Evolutionary conservation across 129 eudicot species (phyloP), one percentile per base, ranked within the genome.

Genomic region (Flaveria robusta): DNA sequence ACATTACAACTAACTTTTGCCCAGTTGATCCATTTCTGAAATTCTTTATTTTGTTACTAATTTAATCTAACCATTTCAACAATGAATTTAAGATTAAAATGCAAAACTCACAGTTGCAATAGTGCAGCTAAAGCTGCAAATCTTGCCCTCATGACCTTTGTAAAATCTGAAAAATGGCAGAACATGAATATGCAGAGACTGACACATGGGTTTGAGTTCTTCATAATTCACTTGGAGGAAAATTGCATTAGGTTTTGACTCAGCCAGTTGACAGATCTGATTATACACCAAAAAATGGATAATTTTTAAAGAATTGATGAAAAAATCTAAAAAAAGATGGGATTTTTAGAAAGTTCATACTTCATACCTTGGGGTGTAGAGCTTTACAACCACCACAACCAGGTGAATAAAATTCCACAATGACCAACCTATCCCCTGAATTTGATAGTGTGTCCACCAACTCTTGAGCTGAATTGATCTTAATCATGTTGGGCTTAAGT

Each of bases 381-480:
- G 98, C 83, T 78, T 84, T 93, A 81, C 98, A 93, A 59, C 97
- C 98, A 37, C 98, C 98, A 85, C 98, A 93, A 82, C 96, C 92
- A 85, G 98, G 97, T 72, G 98, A 92, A 81, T 90, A 90, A 26
- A 92, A 92, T 70, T 86, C 92, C 74, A 90, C 60, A 66, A 90
- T 83, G 74, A 92, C 94, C 85, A 90, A 88, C 82, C 72, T 86
- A 70, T 82, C 92, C 74, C 94, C 98, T 34, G 96, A 84, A 83
- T 72, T 83, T 70, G 83, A 75, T 55, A 92, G 56, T 39, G 86
- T 52, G 74, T 92, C 88, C 20, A 90, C 89, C 22, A 93, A 76
- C 15, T 90, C 83, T 80, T 88, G 96, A 0, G 93, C 93, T 54
- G 98, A 93, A 54, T 93, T 82, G 42, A 93, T 88, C 87, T 91